Evolutionary conservation across 768 basidiomycete species (phyloP).

Genomic region (Rhizopogon vesiculosus): DNA sequence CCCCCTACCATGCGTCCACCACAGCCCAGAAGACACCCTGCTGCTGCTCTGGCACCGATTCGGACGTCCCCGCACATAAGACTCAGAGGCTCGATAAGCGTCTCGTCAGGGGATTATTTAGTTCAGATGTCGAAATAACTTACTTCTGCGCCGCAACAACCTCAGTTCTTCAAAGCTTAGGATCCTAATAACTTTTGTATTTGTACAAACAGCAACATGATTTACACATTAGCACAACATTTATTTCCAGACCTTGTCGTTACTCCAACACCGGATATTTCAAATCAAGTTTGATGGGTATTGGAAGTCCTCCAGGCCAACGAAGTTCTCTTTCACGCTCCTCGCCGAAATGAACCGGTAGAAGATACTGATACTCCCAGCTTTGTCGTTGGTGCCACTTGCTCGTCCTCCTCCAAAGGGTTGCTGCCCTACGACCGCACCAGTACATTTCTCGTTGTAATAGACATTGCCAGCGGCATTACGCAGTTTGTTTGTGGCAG

Average conservation of each 20-base stretch:
- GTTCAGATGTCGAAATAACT: too few relatives aligned
- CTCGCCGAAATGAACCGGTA: slow-evolving; percentile 83
- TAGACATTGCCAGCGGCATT: slow-evolving; percentile 96
- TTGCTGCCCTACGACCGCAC: slow-evolving; percentile 96
- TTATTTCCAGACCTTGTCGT: background rate
- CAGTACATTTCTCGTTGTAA: slow-evolving; percentile 98
- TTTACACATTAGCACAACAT: background rate
- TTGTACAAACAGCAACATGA: background rate
- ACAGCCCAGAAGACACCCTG: too few relatives aligned
- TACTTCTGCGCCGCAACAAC: too few relatives aligned
- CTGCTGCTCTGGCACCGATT: too few relatives aligned
- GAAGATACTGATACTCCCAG: slow-evolving; percentile 75
- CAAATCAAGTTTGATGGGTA: slow-evolving; percentile 88
- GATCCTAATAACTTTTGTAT: too few relatives aligned
- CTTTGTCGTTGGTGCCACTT: slow-evolving; percentile 98
- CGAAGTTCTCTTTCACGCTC: slow-evolving; percentile 97
- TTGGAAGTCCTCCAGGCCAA: slow-evolving; percentile 68
- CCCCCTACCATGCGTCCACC: too few relatives aligned
- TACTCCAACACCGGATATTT: slow-evolving; percentile 3
- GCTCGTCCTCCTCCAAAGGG: slow-evolving; percentile 94
- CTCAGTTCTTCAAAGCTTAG: too few relatives aligned
- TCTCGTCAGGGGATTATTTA: too few relatives aligned
- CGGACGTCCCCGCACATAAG: too few relatives aligned
- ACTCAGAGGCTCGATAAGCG: too few relatives aligned
- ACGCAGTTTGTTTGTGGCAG: slow-evolving; percentile 77